Evolutionary conservation across 495 filamentous ascomycete genomes (phyloP).

Genomic region (Pseudoneurospora amorphoporcata): DNA sequence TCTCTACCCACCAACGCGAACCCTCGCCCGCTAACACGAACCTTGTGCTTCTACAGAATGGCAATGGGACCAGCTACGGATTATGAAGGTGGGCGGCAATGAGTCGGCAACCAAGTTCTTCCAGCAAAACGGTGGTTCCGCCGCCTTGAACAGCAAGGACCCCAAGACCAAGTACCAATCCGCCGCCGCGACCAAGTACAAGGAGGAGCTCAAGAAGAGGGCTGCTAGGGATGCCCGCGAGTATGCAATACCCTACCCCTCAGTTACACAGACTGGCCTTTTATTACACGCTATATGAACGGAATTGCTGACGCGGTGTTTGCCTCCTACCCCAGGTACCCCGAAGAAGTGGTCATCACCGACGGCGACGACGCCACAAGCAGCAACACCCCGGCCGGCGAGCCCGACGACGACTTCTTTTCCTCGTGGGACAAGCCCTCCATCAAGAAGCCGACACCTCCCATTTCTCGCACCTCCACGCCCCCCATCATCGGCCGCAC

Average conservation of each 20-base stretch:
- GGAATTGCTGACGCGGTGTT: constrained; percentile 14
- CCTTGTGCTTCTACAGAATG: constrained; percentile 54
- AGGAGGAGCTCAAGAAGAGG: constrained; percentile 82
- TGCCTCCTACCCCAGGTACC: constrained; percentile 46
- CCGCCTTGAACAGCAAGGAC: constrained; percentile 90
- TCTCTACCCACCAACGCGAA: not conserved
- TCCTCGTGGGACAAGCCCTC: constrained; percentile 97
- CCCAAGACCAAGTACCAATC: constrained; percentile 94
- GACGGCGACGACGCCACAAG: constrained; percentile 58
- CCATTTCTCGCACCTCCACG: constrained; percentile 81
- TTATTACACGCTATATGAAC: not conserved
- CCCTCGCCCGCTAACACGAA: constrained; percentile 6
- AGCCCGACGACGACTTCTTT: constrained; percentile 90
- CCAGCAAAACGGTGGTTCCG: constrained; percentile 87
- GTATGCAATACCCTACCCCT: constrained; percentile 34
- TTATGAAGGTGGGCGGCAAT: constrained; percentile 99
- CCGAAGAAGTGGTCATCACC: constrained; percentile 74
- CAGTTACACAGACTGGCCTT: not conserved
- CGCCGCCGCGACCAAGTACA: constrained; percentile 83
- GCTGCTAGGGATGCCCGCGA: constrained; percentile 70
- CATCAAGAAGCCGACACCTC: constrained; percentile 93
- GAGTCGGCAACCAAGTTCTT: constrained; percentile 98
- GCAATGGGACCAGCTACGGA: constrained; percentile 96
- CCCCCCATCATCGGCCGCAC: constrained; percentile 77
- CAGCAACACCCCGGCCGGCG: constrained; percentile 61